phyloP scores from a whole-genome alignment of 2,329 filamentous ascomycete species.

The Scopulariopsis brevicaulis region DNA sequence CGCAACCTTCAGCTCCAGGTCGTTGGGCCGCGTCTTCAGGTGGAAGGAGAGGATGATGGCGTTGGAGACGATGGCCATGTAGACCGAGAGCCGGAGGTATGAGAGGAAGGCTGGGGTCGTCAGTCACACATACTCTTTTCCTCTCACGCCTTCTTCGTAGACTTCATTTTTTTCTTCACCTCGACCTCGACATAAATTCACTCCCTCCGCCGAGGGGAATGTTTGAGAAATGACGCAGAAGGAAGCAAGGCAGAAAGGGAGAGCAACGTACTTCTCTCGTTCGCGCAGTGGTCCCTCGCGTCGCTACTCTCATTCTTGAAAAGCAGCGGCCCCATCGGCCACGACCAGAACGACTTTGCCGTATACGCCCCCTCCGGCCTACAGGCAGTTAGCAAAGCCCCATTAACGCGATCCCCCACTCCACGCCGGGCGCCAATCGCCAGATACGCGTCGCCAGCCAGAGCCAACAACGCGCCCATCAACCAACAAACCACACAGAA shows the following conservation, averaged over 20 bases:
- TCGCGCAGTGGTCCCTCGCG: slow-evolving; percentile 68
- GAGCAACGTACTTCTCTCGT: slow-evolving; percentile 49
- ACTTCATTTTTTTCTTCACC: not conserved
- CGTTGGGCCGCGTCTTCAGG: slow-evolving; percentile 59
- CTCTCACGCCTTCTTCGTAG: not conserved
- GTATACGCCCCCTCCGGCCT: not conserved
- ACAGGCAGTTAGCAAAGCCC: not conserved
- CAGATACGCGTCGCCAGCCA: too few species aligned
- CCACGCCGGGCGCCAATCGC: too few species aligned
- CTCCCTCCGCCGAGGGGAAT: not conserved
- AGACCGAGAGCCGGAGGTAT: slow-evolving; percentile 79
- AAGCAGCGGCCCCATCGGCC: slow-evolving; percentile 55
- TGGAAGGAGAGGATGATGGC: slow-evolving; percentile 94
- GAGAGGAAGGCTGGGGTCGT: slow-evolving; percentile 57
- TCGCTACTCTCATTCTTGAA: slow-evolving; percentile 68
- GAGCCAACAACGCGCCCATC: too few species aligned
- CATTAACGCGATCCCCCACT: not conserved
- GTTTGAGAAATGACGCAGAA: not conserved
- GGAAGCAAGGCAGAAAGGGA: not conserved
- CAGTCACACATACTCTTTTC: not conserved
- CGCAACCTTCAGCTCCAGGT: slow-evolving; percentile 64
- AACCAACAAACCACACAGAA: not conserved
- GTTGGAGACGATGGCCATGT: slow-evolving; percentile 80
- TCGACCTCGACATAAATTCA: not conserved
- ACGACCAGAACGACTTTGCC: slow-evolving; percentile 36